Base-by-base conservation (phyloP, 371 early-diverging fungal species). In the Mucor circinelloides region DNA sequence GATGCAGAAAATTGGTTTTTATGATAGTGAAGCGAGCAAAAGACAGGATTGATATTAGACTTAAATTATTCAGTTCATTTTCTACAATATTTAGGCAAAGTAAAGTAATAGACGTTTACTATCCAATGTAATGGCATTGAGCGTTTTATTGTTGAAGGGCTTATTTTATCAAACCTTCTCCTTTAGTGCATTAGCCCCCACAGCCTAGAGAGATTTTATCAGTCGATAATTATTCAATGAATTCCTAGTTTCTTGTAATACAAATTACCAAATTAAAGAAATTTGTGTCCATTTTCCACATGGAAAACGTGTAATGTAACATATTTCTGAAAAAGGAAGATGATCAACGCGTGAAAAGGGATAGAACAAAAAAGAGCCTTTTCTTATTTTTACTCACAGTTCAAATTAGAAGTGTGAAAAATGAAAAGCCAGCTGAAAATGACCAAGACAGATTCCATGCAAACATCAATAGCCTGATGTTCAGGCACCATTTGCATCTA, bases 231-330 rank as follows among this genome's bases (percentile, higher is more conserved):
- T 40, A 56, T 64, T 56, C 21, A 56, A 13, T 17, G 25, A 13
- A 12, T 52, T 6, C 19, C 28, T 15, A n/a, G 9, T 12, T 34
- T 42, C n/a, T 15, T 2, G 56, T 55, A 13, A 38, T 30, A 55
- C 64, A 40, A 40, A 40, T 30, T 56, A 40, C 42, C 38, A 42
- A 40, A 55, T 23, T 54, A 32, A 54, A 54, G 23, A 54, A 54
- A 38, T 40, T 60, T 61, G 67, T 67, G 61, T 31, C 42, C 61
- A 42, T 31, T 44, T 31, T 44, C 61, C 67, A 67, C 67, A 67
- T 67, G 67, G 67, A 54, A 55, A 67, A 64, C 38, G 61, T 60
- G 61, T 32, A 48, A 60, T 60, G 61, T 67, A 46, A 56, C 54
- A 19, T 28, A 25, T n/a, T 31, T 31, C 55, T 32, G 21, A 55